phyloP scores from a whole-genome alignment of 139 green algal species.

The Picochlorum sp. region DNA sequence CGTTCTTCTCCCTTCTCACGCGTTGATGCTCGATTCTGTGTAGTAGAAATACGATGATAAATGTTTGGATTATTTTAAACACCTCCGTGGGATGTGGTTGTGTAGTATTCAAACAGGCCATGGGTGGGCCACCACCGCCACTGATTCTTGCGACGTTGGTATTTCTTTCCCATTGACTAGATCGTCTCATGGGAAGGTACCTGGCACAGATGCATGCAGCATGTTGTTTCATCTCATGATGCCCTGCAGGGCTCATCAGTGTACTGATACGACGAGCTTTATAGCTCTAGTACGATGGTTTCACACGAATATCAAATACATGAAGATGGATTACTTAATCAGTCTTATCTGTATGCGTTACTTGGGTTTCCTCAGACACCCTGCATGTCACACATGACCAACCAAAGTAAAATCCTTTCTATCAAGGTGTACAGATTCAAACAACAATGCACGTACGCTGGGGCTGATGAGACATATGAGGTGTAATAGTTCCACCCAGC shows the following conservation, averaged over 20 bases:
- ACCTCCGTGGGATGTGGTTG: too few species aligned
- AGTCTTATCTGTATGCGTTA: slow-evolving; percentile 21
- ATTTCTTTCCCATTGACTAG: neutral
- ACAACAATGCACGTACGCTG: slow-evolving; percentile 10
- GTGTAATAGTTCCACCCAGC: slow-evolving; percentile 69
- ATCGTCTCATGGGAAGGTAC: neutral
- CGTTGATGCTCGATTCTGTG: too few species aligned
- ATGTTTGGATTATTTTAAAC: too few species aligned
- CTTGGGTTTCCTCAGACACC: slow-evolving; percentile 42
- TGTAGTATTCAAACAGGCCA: too few species aligned
- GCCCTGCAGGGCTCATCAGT: too few species aligned
- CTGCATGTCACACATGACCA: slow-evolving; percentile 21
- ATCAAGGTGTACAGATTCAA: too few species aligned
- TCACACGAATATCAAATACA: neutral
- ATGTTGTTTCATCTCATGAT: neutral
- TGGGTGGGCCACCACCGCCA: neutral
- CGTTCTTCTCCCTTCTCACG: too few species aligned
- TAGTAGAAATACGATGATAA: too few species aligned
- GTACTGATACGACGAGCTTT: too few species aligned
- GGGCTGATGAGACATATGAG: slow-evolving; percentile 11
- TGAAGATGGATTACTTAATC: neutral
- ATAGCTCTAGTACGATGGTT: too few species aligned
- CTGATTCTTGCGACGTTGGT: neutral
- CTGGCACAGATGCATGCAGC: neutral
- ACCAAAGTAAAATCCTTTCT: too few species aligned